Evolutionary conservation across 1,284 basidiomycete genomes (phyloP), one percentile per base, ranked within the genome.

Genomic region (Erythrobasidium hasegawianum): DNA sequence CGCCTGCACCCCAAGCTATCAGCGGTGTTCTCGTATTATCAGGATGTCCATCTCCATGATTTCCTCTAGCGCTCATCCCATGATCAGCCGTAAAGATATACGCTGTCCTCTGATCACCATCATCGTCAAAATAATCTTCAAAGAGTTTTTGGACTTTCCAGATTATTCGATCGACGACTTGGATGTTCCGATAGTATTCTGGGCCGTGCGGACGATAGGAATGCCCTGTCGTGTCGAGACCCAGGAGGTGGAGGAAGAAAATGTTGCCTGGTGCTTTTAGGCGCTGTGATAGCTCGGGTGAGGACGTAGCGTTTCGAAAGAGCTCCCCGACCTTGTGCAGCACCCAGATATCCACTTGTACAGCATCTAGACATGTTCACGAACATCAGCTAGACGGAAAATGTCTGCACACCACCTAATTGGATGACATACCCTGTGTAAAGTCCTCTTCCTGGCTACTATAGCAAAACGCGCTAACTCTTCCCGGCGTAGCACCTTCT

Each of bases 11-110:
- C 90, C 90, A 93, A 0, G 83, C 85, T n/a, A 93, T 81, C 16
- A 92, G 80, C 16, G 90, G 90, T 0, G 90, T 93, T 22, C 88
- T 84, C 4, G 90, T 92, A 71, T 88, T 91, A 76, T 93, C 89
- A 0, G 89, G 90, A 71, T 93, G 86, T 29, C 90, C 90, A 72
- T 94, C 90, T 1, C 90, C 90, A 69, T 94, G 90, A 73, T 92
- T 94, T 26, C 90, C 90, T 64, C 91, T 88, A 49, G 82, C 83
- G 8, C 87, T 89, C 90, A 94, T 94, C 4, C 90, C 90, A 75
- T 94, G 90, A 75, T 94, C 90, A 0, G 91, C 88, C 2, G 89
- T 92, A 75, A 94, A 92, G 45, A 94, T 78, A 73, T 83, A 94
- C 43, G 85, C 85, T 0, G 90, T 93, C 58, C 86, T 83, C 27